Evolutionary conservation across 2,329 filamentous ascomycete genomes (phyloP), one percentile per base, ranked within the genome.

Genomic region (Rugonectria rugulosa): DNA sequence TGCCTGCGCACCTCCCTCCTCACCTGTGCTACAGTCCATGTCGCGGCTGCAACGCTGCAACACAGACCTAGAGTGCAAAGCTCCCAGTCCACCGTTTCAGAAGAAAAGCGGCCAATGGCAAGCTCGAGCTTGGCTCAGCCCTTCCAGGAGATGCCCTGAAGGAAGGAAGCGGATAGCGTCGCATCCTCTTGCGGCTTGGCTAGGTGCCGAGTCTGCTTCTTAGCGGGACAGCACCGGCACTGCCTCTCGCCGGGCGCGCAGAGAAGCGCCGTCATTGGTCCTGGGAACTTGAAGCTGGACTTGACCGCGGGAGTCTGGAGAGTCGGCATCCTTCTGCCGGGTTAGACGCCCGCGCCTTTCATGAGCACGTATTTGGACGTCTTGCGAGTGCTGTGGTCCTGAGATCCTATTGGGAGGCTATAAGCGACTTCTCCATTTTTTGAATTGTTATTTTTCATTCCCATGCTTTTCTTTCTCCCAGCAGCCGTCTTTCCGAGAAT

Each of bases 171-270:
- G 15, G 9, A 17, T 15, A 36, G 32, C 32, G 32, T 38, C 17
- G 34, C 34, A 38, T n/a, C 19, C 37, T 21, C 37, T 14, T 40
- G 37, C 37, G 12, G 34, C n/a, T 38, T 43, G 37, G 11, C 20
- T n/a, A 10, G 10, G 34, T 53, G 51, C 34, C 9, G 15, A 36
- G 43, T 36, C 15, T 19, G 43, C 14, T 46, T 34, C 51, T 44
- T 54, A 54, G 51, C 44, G 51, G 36, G 14, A 17, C 50, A 36
- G 26, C 24, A 20, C n/a, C 46, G 53, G 46, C 53, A 51, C 53
- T 46, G 53, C 53, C 46, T 45, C 53, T 8, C 23, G 21, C 11
- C 46, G 29, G 53, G 46, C 23, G 46, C 34, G 8, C 20, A 9
- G n/a, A 56, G 27, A 15, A 10, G 24, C 31, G 17, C 42, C 41